Evolutionary conservation across 2,329 filamentous ascomycete genomes (phyloP), one percentile per base, ranked within the genome.

Genomic region (Cercospora berteroae): DNA sequence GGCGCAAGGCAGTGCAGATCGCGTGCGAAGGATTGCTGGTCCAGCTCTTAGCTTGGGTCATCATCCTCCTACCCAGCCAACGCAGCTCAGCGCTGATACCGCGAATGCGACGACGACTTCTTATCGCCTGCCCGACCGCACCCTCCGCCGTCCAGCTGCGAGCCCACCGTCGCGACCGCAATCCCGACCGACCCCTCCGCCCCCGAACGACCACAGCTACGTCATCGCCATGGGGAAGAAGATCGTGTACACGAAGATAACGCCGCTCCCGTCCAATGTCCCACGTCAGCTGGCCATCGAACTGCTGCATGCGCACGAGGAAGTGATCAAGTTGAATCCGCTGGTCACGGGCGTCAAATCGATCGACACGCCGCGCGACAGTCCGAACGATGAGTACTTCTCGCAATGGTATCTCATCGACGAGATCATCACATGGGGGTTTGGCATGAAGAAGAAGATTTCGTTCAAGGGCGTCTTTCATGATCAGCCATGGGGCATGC

Each of bases 341-440:
- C 85, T 91, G 60, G 89, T 91, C 29, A 84, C 89, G 67, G 81
- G 81, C 42, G 85, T 89, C 80, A 86, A 86, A 70, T 80, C 87
- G 67, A 89, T 90, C 76, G 82, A 87, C 63, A 88, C 89, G 1
- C 89, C 89, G 29, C 88, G 88, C 79, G 83, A 89, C 79, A 88
- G 55, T 60, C 84, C 87, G 65, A 81, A 87, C 71, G 89, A 91
- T 78, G 89, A 91, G 78, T 91, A 85, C 79, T 91, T 89, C 79
- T 87, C 87, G 69, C 89, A 89, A 31, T 91, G 89, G 89, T 91
- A 91, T 77, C 88, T 91, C 78, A 90, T 91, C 74, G 85, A 81
- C 66, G 85, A 91, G 82, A 85, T 88, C 73, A 88, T 91, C 67
- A 88, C 90, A 76, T 87, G 88, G 72, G 80, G 90, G 5, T 89